Base-by-base conservation (phyloP, 805 yeast species). In the Starmerella stigmatis region DNA sequence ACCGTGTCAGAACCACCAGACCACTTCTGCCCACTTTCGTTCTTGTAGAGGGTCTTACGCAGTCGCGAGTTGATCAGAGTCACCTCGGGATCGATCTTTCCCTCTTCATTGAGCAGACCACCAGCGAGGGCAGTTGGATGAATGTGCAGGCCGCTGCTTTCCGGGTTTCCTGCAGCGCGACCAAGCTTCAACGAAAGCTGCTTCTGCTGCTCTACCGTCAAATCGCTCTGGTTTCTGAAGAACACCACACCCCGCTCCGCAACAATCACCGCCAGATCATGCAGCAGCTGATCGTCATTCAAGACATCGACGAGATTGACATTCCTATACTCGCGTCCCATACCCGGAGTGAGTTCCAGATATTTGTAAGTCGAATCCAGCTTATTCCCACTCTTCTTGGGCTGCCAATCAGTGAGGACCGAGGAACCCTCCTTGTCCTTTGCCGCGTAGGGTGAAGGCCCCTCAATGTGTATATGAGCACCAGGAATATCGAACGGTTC, bases 181-280 rank as follows among this genome's bases (percentile, higher is more conserved):
- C 63, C 64, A 13, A 61, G 54, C 36, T 55, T 48, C 36, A 56
- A 32, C 5, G 52, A 55, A 7, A 60, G 52, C 44, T 50, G 44
- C 54, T 55, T 56, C 53, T 60, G 64, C 48, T 55, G 48, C 33
- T 53, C 55, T 23, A 51, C 50, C 35, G 52, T 52, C 30, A 60
- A 43, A 37, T 71, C 70, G 34, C 57, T 27, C 53, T 71, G 76
- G 54, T 69, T 64, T 51, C 72, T 60, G 66, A 72, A 71, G 55
- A 72, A 71, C 6, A 72, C 76, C 35, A 72, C 76, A 22, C 69
- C 71, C 49, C 75, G 62, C 58, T 70, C 71, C 5, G 75, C 65
- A 15, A 71, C 57, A 28, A 69, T 56, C 16, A 70, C 52, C 9
- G 76, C 76, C 49, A 72, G 61, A 47, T 72, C 75, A 48, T 70